Base-by-base conservation (phyloP, 495 filamentous ascomycete species). In the Aspergillus conjunctus region DNA sequence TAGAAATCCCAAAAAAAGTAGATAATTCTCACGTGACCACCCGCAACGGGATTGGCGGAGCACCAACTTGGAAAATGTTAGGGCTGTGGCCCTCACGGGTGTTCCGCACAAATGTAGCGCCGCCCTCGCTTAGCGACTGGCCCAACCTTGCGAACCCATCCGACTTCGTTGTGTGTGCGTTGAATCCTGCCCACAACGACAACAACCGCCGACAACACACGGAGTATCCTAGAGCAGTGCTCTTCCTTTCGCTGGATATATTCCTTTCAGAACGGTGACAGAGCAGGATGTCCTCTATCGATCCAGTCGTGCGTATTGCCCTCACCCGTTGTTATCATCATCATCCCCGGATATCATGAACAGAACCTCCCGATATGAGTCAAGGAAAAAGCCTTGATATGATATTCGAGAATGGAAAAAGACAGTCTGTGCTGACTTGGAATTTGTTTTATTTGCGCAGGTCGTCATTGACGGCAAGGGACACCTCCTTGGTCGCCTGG, bases 391-490 rank as follows among this genome's bases (percentile, higher is more conserved):
- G 26, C 5, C 26, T 26, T 26, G 26, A 26, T 26, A 26, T 26
- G 26, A 18, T 44, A 41, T 54, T 64, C 54, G 39, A 43, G 20
- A 48, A 22, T 48, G 20, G 20, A 43, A 26, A 5, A 26, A 26
- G 26, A 26, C 26, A 26, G 26, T 26, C 5, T 26, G 21, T 48
- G 69, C 72, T 77, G 64, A 77, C 74, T 58, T 67, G 52, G 51
- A 39, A 63, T 59, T 63, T 44, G 63, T 60, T 61, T 67, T 77
- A 65, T 26, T 26, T 26, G 26, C 26, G 26, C 72, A 96, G 93
- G 85, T 96, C 83, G 86, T 94, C 79, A 94, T 98, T 75, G 94
- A 98, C 89, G 94, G 93, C 90, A 98, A 98, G 86, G 94, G 95
- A 82, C 94, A 98, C 83, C 91, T 98, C 75, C 91, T 98, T 78